Base-by-base conservation (phyloP, 805 yeast species). In the Jamesozyma hellenica region DNA sequence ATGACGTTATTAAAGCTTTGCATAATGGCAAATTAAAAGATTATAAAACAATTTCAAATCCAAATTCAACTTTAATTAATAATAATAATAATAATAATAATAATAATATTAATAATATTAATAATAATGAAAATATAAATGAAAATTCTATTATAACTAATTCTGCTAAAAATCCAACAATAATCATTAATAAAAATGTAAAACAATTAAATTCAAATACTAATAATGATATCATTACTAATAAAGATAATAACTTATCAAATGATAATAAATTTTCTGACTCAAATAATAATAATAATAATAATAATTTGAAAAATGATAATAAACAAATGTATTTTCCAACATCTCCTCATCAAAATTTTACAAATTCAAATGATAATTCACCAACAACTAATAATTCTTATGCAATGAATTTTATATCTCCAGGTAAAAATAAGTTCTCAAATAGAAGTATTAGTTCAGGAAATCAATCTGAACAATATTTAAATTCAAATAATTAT, bases 1-100 rank as follows among this genome's bases (percentile, higher is more conserved):
- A 34, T 21, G 34, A 29, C 2, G 35, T 35, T 3, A 26, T 40
- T 14, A 27, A 32, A 13, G 42, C 42, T 9, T 28, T 40, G 5
- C 31, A 40, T 19, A 32, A 35, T 11, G 42, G 42, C 4, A 40
- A n/a, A 11, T 15, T 35, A 14, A 28, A 32, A 21, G 35, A 30
- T 4, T 35, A 33, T 17, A 38, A 32, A 15, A 28, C 42, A 3
- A 32, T 15, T 14, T 3, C 29, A 10, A 7, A 15, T 11, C 5
- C 42, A 8, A 23, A 16, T n/a, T 5, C 23, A 5, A 5, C 36
- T 7, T n/a, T 11, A 28, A 14, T 9, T 4, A 29, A 29, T 15
- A n/a, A 9, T 4, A 29, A 8, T 29, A 6, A 12, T 28, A 13
- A 9, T 26, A 10, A 9, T 26, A 30, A 21, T 30, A 2, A 11